A percentile compares a stretch with the other conserved stretches of the same genome.
Conservation (phyloP, 352 stramenopile genomes). For the Stramenopiles sp. region DNA sequence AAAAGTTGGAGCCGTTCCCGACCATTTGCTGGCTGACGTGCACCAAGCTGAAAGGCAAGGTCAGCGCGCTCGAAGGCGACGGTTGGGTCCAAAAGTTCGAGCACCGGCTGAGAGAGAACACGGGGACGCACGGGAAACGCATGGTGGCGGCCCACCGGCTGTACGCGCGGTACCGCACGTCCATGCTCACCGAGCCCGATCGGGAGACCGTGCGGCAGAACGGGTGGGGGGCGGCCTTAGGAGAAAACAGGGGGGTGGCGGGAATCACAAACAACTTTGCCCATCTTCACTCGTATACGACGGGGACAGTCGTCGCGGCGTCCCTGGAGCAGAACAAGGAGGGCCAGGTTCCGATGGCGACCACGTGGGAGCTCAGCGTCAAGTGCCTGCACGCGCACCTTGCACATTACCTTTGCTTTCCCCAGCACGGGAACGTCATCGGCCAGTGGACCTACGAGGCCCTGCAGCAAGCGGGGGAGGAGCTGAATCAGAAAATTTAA, state of each 20-base stretch:
- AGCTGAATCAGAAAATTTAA: too few relatives aligned
- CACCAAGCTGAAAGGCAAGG: neutral
- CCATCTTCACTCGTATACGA: too few relatives aligned
- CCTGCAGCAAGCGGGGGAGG: neutral
- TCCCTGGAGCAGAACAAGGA: neutral
- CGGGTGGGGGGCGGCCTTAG: neutral
- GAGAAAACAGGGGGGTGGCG: neutral
- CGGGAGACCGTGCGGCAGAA: neutral
- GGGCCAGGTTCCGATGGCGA: neutral
- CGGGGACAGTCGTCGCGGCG: too few relatives aligned
- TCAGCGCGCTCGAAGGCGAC: neutral
- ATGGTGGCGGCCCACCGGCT: neutral
- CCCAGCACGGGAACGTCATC: neutral
- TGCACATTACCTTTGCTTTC: constrained; percentile 1
- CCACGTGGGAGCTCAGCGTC: neutral
- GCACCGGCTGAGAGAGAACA: neutral
- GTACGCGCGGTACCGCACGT: neutral
- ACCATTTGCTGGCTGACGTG: neutral
- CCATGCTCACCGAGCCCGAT: neutral
- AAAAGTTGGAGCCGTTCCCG: neutral
- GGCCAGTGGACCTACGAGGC: neutral
- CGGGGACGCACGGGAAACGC: neutral
- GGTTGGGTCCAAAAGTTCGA: neutral
- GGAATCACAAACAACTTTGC: too few relatives aligned
- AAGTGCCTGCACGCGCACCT: neutral